Evolutionary conservation across 768 basidiomycete genomes (phyloP).

Genomic region (Agaricus sinodeliciosus): DNA sequence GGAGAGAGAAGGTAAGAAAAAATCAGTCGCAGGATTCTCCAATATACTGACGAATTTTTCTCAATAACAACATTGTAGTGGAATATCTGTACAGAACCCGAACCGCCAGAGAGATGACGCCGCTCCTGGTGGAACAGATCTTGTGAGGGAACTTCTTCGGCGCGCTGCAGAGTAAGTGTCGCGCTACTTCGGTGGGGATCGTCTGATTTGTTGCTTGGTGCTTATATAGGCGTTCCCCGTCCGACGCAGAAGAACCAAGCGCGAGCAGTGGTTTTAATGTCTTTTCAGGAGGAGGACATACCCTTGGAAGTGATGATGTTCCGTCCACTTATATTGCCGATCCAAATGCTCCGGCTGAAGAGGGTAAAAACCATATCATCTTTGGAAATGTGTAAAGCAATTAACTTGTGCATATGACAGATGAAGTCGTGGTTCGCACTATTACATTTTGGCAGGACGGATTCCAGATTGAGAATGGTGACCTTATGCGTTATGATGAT

Average conservation of each 20-base stretch:
- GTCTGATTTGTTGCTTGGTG: background rate
- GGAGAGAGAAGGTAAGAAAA: slow-evolving; percentile 75
- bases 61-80: slow-evolving; percentile 38
- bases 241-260: slow-evolving; percentile 10
- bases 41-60: background rate
- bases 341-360: slow-evolving; percentile 36
- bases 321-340: slow-evolving; percentile 74
- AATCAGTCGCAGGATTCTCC: background rate
- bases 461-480: slow-evolving; percentile 86
- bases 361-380: slow-evolving; percentile 14
- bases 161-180: slow-evolving; percentile 71
- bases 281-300: slow-evolving; percentile 75
- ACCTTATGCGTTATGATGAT: slow-evolving; percentile 78
- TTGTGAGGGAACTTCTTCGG: slow-evolving; percentile 68
- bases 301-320: slow-evolving; percentile 86
- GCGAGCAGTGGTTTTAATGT: slow-evolving; percentile 13
- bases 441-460: slow-evolving; percentile 94
- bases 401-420: slow-evolving; percentile 16
- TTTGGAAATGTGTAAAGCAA: background rate
- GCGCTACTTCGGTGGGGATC: background rate
- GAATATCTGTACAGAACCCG: slow-evolving; percentile 85
- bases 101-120: slow-evolving; percentile 39
- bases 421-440: slow-evolving; percentile 58
- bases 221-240: slow-evolving; percentile 17
- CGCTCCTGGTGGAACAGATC: slow-evolving; percentile 34